Base-by-base conservation (phyloP, 2,329 filamentous ascomycete species). In the Microdochium paspali region DNA sequence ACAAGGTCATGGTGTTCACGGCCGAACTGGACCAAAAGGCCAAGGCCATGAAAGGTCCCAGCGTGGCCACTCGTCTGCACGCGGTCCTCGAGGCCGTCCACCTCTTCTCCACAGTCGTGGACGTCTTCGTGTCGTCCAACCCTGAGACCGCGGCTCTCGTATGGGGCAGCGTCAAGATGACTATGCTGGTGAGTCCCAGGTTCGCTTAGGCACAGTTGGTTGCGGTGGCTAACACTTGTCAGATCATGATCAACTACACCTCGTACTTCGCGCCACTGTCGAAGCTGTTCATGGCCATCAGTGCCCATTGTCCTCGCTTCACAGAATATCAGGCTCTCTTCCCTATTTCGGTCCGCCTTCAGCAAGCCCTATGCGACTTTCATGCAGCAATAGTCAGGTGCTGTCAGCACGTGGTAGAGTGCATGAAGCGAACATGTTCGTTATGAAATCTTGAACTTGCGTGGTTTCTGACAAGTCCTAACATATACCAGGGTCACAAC, bases 111-210 rank as follows among this genome's bases (percentile, higher is more conserved):
- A 43, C 54, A 15, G 46, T 69, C 13, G 47, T 69, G 2, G 61
- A 65, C 18, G 67, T 62, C 1, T 65, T 64, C n/a, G 60, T 66
- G 23, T 66, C 64, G 1, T 61, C 66, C 0, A 51, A 68, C 46
- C 62, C 62, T 1, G 53, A 57, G 21, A 62, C 68, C 23, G 63
- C 69, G 6, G 66, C 65, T 3, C 53, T 71, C 2, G 58, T 72
- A 20, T 73, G 68, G 70, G 69, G 69, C 1, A 68, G 63, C 39
- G 55, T 71, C 3, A 67, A 66, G 49, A 50, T 72, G n/a, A 63
- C 69, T 13, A 58, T 72, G 42, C 56, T 63, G 45, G 62, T 66
- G 50, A 50, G 56, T 56, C 4, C 26, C 10, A 18, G n/a, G 39
- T 25, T 6, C 6, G 39, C 20, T 58, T 7, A 59, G 55, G n/a